Conservation (phyloP, 176 grass and related monocot genomes). For the Oryza punctata region DNA sequence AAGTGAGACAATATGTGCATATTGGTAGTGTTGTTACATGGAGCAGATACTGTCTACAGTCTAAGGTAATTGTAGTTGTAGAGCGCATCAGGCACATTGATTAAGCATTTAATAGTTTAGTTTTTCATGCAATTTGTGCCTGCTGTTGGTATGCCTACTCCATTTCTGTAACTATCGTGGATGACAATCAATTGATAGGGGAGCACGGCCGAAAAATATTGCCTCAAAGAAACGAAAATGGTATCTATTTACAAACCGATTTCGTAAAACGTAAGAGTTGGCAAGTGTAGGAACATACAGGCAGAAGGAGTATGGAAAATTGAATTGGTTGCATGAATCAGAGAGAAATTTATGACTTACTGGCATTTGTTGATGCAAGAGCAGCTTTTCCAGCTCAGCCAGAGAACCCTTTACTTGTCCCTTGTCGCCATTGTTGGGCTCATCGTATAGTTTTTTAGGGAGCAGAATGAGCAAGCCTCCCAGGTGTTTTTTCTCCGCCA, state of each 20-base stretch:
- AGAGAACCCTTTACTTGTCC: conserved; percentile 52
- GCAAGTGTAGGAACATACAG: neutral
- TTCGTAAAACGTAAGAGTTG: neutral
- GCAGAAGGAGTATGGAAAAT: neutral
- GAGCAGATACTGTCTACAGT: neutral
- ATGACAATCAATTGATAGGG: no score
- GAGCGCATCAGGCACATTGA: no score
- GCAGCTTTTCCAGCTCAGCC: conserved; percentile 72
- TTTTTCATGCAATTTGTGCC: no score
- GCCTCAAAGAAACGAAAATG: no score
- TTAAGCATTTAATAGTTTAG: no score
- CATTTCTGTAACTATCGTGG: no score
- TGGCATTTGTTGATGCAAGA: conserved; percentile 71
- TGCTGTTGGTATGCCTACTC: no score
- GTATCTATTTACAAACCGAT: neutral
- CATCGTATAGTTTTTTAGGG: conserved; percentile 53
- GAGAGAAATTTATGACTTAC: conserved; percentile 44
- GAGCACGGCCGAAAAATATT: no score
- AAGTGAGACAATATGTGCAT: neutral
- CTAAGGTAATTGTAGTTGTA: no score
- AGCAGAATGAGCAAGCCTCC: conserved; percentile 92
- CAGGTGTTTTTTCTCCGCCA: conserved; percentile 66
- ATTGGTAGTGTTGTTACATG: neutral
- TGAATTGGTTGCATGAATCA: neutral
- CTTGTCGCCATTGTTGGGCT: conserved; percentile 39